Percentiles rank a stretch among this genome's conserved stretches.
Conservation (phyloP, 2,329 filamentous ascomycete genomes). For the Chaetomium globosum region DNA sequence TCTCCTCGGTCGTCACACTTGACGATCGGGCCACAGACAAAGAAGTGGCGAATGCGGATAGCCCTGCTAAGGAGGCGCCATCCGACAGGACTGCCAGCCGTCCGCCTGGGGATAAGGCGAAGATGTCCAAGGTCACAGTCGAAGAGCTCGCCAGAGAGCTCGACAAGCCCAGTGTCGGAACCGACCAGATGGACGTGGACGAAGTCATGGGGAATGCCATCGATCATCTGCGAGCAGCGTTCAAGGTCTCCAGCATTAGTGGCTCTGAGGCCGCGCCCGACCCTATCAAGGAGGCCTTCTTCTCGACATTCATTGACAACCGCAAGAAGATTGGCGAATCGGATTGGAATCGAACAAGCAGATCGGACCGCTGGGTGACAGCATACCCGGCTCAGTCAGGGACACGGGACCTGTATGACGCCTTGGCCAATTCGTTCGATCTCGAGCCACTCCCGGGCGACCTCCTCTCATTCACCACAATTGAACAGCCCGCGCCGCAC, state of each 20-base stretch:
- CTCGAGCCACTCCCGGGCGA: conserved; percentile 72
- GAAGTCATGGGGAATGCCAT: conserved; percentile 94
- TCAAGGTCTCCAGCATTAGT: conserved; percentile 64
- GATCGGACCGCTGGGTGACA: conserved; percentile 65
- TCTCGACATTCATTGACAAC: conserved; percentile 63
- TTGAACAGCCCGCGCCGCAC: conserved; percentile 77
- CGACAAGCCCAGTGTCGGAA: conserved; percentile 40
- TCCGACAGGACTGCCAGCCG: conserved; percentile 2
- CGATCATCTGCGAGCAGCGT: conserved; percentile 86
- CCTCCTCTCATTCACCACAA: conserved; percentile 68
- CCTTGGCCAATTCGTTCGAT: conserved; percentile 84
- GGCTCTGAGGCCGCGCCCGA: conserved; percentile 56
- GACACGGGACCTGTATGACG: conserved; percentile 72
- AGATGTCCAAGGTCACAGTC: conserved; percentile 33
- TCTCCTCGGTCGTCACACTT: conserved; percentile 41
- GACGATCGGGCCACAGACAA: conserved; percentile 36
- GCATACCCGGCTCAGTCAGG: conserved; percentile 58
- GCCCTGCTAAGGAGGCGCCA: conserved; percentile 24
- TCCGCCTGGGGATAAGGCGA: conserved; percentile 9
- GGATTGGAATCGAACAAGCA: conserved; percentile 51
- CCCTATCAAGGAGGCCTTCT: conserved; percentile 71
- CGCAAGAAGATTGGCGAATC: conserved; percentile 55
- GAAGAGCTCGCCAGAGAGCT: conserved; percentile 35
- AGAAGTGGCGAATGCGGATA: conserved; percentile 26
- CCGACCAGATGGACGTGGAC: conserved; percentile 88